Conservation (phyloP, 2,329 filamentous ascomycete genomes). For the Cladorrhinum sp. region DNA sequence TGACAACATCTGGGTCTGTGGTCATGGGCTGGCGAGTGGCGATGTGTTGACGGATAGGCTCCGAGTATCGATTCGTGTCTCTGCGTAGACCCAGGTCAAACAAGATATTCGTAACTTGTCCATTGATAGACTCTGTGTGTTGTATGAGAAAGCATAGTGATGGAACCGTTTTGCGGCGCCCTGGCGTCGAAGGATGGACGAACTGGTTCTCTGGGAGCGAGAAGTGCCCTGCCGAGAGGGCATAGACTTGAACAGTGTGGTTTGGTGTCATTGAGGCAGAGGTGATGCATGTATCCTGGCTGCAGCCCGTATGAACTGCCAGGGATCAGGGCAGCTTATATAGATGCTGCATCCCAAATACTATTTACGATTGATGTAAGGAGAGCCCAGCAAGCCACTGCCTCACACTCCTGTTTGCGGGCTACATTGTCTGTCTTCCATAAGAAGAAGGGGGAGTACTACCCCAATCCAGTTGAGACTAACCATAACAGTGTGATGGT, state of each 20-base stretch:
- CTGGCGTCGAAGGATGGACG: conserved; percentile 38
- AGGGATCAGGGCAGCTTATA: background rate
- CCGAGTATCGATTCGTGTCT: conserved; percentile 39
- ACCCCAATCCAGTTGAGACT: too few species aligned
- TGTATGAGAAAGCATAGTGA: conserved; percentile 49
- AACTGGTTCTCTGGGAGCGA: conserved; percentile 44
- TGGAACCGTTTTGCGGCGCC: conserved; percentile 44
- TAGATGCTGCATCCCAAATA: too few species aligned
- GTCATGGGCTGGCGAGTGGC: conserved; percentile 40
- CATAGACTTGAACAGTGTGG: conserved; percentile 18
- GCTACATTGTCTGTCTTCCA: too few species aligned
- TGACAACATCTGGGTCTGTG: conserved; percentile 38
- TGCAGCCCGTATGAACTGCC: background rate
- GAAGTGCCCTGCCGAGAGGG: conserved; percentile 32
- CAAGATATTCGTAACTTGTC: conserved; percentile 35
- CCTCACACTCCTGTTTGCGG: too few species aligned
- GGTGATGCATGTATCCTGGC: background rate
- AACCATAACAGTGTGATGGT: too few species aligned
- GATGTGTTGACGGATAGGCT: conserved; percentile 43
- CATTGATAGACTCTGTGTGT: conserved; percentile 33
- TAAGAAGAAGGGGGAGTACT: too few species aligned
- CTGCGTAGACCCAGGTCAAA: conserved; percentile 51
- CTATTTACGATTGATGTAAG: too few species aligned
- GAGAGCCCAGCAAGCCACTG: too few species aligned
- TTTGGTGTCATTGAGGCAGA: background rate